Percentiles rank a stretch among this genome's conserved stretches.
Conservation (phyloP, 31 red algal species). For the Odonthalia washingtoniensis region DNA sequence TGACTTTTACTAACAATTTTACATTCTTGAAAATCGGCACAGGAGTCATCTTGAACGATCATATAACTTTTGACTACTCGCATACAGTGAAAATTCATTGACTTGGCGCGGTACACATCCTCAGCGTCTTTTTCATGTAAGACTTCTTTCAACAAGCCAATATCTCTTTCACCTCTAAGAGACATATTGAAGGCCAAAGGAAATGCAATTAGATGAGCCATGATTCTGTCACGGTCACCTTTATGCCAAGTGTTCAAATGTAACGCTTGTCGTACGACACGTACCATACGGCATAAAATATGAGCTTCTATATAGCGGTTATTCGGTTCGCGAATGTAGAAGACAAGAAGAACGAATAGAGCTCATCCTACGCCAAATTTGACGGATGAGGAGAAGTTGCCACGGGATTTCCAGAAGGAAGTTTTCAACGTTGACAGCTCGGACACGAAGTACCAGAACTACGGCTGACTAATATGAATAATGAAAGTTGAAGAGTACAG, state of each 20-base stretch:
- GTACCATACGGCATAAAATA: too few species aligned
- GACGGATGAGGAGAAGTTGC: constrained; percentile 36
- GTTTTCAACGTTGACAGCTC: constrained; percentile 1
- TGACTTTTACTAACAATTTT: background rate
- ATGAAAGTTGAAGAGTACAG: too few species aligned
- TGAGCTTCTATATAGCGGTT: constrained; percentile 42
- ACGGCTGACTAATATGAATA: too few species aligned
- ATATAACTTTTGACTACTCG: constrained; percentile 47
- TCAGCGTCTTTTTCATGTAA: constrained; percentile 34
- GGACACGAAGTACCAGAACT: too few species aligned
- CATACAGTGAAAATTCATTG: constrained; percentile 43
- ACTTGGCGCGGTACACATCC: constrained; percentile 28
- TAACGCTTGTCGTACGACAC: constrained; percentile 39
- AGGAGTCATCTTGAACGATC: constrained; percentile 19
- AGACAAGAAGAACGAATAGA: constrained; percentile 62
- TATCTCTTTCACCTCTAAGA: constrained; percentile 47
- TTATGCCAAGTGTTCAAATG: constrained; percentile 41
- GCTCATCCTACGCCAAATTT: constrained; percentile 61
- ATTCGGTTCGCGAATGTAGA: constrained; percentile 53
- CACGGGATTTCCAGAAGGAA: constrained; percentile 45
- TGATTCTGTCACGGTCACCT: constrained; percentile 34
- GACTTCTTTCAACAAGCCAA: constrained; percentile 21
- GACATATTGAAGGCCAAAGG: constrained; percentile 61
- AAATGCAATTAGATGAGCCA: constrained; percentile 54
- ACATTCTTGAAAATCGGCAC: background rate